phyloP scores from a whole-genome alignment of 306 rosid species.

The Cucumis cinereus region DNA sequence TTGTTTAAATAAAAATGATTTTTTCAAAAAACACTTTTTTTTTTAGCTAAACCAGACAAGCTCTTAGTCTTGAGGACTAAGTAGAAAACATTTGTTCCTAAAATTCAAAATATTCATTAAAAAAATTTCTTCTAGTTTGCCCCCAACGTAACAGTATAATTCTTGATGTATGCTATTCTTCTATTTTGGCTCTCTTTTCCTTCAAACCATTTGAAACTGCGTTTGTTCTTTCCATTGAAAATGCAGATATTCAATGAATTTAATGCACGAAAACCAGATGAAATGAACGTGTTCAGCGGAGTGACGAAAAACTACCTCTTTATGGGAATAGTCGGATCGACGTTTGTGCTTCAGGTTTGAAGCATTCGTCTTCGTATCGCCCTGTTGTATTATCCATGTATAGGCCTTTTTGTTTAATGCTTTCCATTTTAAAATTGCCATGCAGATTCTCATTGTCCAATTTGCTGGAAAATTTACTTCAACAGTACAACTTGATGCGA shows the following conservation, averaged over 20 bases:
- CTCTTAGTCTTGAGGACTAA: too few species aligned
- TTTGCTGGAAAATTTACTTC: conserved; percentile 72
- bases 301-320: conserved; percentile 66
- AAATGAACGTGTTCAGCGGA: conserved; percentile 65
- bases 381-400: background rate
- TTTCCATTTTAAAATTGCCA: background rate
- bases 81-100: too few species aligned
- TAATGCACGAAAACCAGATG: conserved; percentile 90
- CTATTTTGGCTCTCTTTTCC: background rate
- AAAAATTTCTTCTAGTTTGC: too few species aligned
- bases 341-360: conserved; percentile 69
- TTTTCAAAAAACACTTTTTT: too few species aligned
- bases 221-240: background rate
- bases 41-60: too few species aligned
- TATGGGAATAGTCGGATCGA: conserved; percentile 53
- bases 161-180: background rate
- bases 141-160: background rate
- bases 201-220: background rate
- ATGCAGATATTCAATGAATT: conserved; percentile 81
- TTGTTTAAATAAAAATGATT: too few species aligned
- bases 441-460: conserved; percentile 61
- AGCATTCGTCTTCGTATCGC: background rate
- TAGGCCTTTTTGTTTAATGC: background rate
- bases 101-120: too few species aligned
- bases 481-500: conserved; percentile 53